phyloP scores from a whole-genome alignment of 306 rosid species.

The Mucuna pruriens region DNA sequence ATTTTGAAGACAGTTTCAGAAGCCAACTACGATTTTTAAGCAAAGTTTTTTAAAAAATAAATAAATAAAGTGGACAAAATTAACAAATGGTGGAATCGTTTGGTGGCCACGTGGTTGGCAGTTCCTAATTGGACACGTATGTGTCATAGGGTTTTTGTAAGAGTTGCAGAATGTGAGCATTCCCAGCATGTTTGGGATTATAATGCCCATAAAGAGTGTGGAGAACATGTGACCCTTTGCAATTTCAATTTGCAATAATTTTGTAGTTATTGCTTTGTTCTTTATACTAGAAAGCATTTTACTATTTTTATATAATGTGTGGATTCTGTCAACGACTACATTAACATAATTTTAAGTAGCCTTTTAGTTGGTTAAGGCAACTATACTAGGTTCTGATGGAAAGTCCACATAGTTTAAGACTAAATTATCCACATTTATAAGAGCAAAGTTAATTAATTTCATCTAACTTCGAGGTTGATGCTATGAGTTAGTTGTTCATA shows the following conservation, averaged over 20 bases:
- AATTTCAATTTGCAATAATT: slow-evolving; percentile 30
- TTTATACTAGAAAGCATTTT: background rate
- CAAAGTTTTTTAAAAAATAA: slow-evolving; percentile 29
- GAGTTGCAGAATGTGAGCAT: slow-evolving; percentile 32
- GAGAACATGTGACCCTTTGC: slow-evolving; percentile 50
- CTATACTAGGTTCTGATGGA: slow-evolving; percentile 46
- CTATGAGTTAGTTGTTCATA: slow-evolving; percentile 35
- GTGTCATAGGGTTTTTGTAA: slow-evolving; percentile 33
- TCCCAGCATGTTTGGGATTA: slow-evolving; percentile 51
- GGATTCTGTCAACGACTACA: slow-evolving; percentile 48
- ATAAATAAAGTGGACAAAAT: slow-evolving; percentile 45
- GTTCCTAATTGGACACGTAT: slow-evolving; percentile 45
- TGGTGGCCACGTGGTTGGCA: slow-evolving; percentile 66
- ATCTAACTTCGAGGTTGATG: slow-evolving; percentile 66
- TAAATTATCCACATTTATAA: slow-evolving; percentile 36
- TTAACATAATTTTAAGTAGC: slow-evolving; percentile 29
- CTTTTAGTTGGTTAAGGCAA: slow-evolving; percentile 31
- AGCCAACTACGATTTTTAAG: slow-evolving; percentile 54
- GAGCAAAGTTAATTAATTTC: slow-evolving; percentile 36
- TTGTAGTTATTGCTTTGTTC: slow-evolving; percentile 9
- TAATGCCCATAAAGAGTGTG: slow-evolving; percentile 42
- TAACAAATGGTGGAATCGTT: slow-evolving; percentile 43
- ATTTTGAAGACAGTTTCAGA: slow-evolving; percentile 54
- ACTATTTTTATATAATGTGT: slow-evolving; percentile 7
- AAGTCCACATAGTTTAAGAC: slow-evolving; percentile 9